A percentile compares a stretch with the other conserved stretches of the same genome.
phyloP scores from a whole-genome alignment of 768 basidiomycete species.

The Serendipita indica region DNA sequence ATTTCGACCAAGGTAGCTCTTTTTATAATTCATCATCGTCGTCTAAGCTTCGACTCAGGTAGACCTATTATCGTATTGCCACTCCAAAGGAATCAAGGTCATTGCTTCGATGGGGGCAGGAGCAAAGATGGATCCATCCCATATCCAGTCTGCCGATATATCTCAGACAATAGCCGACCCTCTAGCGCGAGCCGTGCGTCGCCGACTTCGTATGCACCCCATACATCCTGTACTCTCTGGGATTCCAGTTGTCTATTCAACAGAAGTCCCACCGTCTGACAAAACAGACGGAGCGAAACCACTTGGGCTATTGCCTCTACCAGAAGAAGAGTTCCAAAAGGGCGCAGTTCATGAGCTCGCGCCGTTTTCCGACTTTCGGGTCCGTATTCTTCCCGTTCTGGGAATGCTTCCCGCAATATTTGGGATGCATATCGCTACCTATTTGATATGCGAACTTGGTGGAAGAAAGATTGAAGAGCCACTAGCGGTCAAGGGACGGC shows the following conservation, averaged over 20 bases:
- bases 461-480: conserved; percentile 73
- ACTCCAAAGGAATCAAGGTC: conserved; percentile 65
- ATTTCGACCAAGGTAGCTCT: conserved; percentile 62
- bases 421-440: conserved; percentile 79
- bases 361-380: conserved; percentile 83
- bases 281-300: neutral
- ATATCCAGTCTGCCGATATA: conserved; percentile 86
- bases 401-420: conserved; percentile 79
- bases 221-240: conserved; percentile 47
- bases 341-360: conserved; percentile 81
- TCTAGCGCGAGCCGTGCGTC: conserved; percentile 78
- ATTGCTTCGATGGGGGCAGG: conserved; percentile 97
- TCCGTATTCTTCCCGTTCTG: conserved; percentile 84
- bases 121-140: conserved; percentile 86
- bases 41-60: conserved; percentile 27
- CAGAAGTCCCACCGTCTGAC: conserved; percentile 70
- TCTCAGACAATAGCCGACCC: conserved; percentile 88
- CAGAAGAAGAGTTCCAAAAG: conserved; percentile 83
- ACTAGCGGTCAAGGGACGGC: conserved; percentile 70
- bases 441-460: conserved; percentile 73
- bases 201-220: conserved; percentile 25
- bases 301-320: conserved; percentile 74
- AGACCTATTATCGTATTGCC: conserved; percentile 80
- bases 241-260: conserved; percentile 87
- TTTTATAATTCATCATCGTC: neutral